These are phyloP conservation scores for Magnusiomyces starmeri DNA, from an alignment of 1,139 yeast species.

Conservation along the genomic window DNA sequence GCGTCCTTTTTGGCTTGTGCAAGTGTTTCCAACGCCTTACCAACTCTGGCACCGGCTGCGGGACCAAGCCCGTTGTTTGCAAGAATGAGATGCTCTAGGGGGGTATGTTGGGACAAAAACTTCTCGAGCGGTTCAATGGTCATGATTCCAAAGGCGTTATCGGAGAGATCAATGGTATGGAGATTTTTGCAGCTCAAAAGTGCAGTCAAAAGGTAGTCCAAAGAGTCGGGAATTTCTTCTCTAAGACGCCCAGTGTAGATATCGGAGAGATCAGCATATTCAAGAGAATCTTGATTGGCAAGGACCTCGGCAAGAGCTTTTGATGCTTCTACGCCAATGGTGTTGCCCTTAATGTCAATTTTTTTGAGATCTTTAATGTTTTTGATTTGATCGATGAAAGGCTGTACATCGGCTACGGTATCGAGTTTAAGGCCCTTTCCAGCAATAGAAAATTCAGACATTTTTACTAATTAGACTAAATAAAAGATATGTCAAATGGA, in stretches of 20 bases:
- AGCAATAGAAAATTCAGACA: slow-evolving; percentile 45
- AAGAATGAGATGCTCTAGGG: slow-evolving; percentile 76
- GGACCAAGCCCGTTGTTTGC: slow-evolving; percentile 98
- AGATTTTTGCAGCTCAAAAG: slow-evolving; percentile 61
- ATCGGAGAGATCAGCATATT: slow-evolving; percentile 79
- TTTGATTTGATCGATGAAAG: slow-evolving; percentile 50
- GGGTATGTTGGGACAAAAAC: slow-evolving; percentile 65
- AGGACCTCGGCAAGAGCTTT: slow-evolving; percentile 60
- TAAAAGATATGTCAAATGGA: not conserved
- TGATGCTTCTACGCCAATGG: slow-evolving; percentile 88
- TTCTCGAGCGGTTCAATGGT: slow-evolving; percentile 84
- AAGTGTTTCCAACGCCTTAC: slow-evolving; percentile 68
- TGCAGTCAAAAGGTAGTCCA: slow-evolving; percentile 64
- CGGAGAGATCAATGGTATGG: slow-evolving; percentile 74
- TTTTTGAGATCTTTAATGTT: slow-evolving; percentile 41
- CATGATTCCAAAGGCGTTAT: slow-evolving; percentile 94
- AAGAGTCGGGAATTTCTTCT: slow-evolving; percentile 86
- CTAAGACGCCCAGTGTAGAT: slow-evolving; percentile 90
- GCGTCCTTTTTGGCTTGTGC: slow-evolving; percentile 52
- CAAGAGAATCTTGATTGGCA: slow-evolving; percentile 34
- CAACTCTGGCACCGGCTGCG: slow-evolving; percentile 90
- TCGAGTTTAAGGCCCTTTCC: slow-evolving; percentile 76
- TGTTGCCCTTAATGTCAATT: slow-evolving; percentile 84
- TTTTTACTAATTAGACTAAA: not conserved
- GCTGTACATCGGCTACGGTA: slow-evolving; percentile 61